phyloP scores from a whole-genome alignment of 306 rosid genomes.

The Casuarina cunninghamiana region DNA sequence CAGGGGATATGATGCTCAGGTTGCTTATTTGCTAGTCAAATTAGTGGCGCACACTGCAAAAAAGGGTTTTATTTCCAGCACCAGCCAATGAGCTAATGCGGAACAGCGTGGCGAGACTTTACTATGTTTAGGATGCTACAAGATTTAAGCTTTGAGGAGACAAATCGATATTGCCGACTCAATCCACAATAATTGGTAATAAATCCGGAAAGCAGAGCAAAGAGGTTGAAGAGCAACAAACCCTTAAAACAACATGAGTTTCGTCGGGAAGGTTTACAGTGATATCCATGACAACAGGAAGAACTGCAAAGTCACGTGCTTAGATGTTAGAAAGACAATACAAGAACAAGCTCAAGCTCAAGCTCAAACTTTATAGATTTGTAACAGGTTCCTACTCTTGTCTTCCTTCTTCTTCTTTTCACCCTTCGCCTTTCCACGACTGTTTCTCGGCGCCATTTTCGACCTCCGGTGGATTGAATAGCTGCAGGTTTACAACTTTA shows the following conservation, averaged over 20 bases:
- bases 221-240: constrained; percentile 8
- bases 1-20: too few species aligned
- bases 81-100: background rate
- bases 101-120: background rate
- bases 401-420: constrained; percentile 98
- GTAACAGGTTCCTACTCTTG: constrained; percentile 41
- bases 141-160: background rate
- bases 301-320: constrained; percentile 59
- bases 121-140: background rate
- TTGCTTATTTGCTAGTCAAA: too few species aligned
- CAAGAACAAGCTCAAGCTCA: background rate
- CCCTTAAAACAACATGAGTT: constrained; percentile 76
- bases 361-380: background rate
- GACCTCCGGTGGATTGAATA: constrained; percentile 11
- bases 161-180: background rate
- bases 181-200: background rate
- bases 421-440: constrained; percentile 77
- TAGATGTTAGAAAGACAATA: background rate
- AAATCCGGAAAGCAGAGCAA: background rate
- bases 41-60: too few species aligned
- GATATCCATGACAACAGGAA: constrained; percentile 83
- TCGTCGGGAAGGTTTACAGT: constrained; percentile 81
- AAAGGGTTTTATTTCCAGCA: background rate
- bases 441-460: constrained; percentile 91
- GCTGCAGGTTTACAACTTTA: constrained; percentile 18